These are phyloP conservation scores for Psidium guajava DNA, from an alignment of 345 rosid genomes.

Conservation along the genomic window DNA sequence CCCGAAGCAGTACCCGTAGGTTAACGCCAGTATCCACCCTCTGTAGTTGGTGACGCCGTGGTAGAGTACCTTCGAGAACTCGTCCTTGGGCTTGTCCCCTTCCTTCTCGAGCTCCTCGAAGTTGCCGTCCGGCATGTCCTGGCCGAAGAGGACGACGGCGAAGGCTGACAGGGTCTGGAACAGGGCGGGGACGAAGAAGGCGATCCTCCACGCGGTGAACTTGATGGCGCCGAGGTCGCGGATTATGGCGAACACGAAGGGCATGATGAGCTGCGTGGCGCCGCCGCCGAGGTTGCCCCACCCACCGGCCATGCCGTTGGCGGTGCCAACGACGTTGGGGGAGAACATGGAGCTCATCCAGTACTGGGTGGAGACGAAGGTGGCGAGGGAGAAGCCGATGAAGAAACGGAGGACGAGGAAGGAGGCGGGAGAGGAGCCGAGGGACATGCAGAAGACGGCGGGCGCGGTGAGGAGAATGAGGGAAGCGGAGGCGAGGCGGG, in stretches of 20 bases:
- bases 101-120: constrained; percentile 40
- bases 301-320: constrained; percentile 82
- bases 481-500: constrained; percentile 80
- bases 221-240: constrained; percentile 46
- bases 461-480: constrained; percentile 76
- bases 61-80: constrained; percentile 32
- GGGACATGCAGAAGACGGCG: constrained; percentile 59
- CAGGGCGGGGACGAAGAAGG: constrained; percentile 75
- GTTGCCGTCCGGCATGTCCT: constrained; percentile 82
- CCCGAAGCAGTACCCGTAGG: constrained; percentile 92
- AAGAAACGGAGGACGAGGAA: constrained; percentile 64
- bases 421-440: constrained; percentile 47
- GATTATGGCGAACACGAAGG: constrained; percentile 43
- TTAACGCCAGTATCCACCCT: constrained; percentile 77
- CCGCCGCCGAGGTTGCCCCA: too few relatives aligned
- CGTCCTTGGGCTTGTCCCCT: constrained; percentile 57
- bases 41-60: constrained; percentile 59
- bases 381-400: constrained; percentile 71
- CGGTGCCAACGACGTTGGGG: constrained; percentile 53
- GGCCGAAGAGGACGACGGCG: constrained; percentile 56
- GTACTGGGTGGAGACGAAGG: constrained; percentile 87
- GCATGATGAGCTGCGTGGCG: constrained; percentile 94
- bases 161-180: constrained; percentile 66
- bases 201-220: constrained; percentile 86
- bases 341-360: constrained; percentile 98